Conservation (phyloP, 768 basidiomycete genomes). For the Lactifluus subvellereus region DNA sequence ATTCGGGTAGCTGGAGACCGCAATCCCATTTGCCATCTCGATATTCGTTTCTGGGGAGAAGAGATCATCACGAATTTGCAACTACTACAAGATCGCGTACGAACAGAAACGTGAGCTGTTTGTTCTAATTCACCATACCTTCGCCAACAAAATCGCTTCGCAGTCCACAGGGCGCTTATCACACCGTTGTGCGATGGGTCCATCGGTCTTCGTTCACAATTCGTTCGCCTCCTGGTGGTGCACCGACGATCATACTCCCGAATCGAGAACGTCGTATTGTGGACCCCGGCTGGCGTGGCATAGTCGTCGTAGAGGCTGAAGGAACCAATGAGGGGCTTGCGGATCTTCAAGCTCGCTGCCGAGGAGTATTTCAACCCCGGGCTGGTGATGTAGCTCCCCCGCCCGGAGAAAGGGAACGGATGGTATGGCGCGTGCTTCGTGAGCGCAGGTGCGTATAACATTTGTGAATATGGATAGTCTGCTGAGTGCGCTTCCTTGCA, state of each 20-base stretch:
- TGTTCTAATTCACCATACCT: slow-evolving; percentile 10
- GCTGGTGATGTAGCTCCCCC: slow-evolving; percentile 39
- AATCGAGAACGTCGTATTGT: slow-evolving; percentile 37
- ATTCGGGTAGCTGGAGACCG: slow-evolving; percentile 46
- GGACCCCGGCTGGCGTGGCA: slow-evolving; percentile 80
- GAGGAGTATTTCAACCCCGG: slow-evolving; percentile 60
- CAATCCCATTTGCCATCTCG: slow-evolving; percentile 59
- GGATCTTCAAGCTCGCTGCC: slow-evolving; percentile 71
- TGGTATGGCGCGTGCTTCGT: slow-evolving; percentile 66
- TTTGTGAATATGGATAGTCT: background rate
- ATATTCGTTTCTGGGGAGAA: slow-evolving; percentile 72
- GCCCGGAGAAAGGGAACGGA: slow-evolving; percentile 41
- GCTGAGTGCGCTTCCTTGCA: slow-evolving; percentile 28
- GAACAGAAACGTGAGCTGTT: slow-evolving; percentile 69
- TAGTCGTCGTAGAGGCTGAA: slow-evolving; percentile 77
- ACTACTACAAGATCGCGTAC: slow-evolving; percentile 67
- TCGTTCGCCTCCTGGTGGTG: slow-evolving; percentile 39
- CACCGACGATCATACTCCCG: slow-evolving; percentile 31
- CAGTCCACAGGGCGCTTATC: slow-evolving; percentile 73
- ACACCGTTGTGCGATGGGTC: slow-evolving; percentile 82
- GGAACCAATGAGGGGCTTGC: slow-evolving; percentile 81
- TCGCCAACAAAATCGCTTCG: slow-evolving; percentile 12
- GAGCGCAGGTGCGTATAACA: slow-evolving; percentile 59
- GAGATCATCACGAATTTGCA: slow-evolving; percentile 71
- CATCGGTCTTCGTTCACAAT: slow-evolving; percentile 74